Evolutionary conservation across 805 yeast genomes (phyloP).

Genomic region (Maudiozyma saulgeensis): DNA sequence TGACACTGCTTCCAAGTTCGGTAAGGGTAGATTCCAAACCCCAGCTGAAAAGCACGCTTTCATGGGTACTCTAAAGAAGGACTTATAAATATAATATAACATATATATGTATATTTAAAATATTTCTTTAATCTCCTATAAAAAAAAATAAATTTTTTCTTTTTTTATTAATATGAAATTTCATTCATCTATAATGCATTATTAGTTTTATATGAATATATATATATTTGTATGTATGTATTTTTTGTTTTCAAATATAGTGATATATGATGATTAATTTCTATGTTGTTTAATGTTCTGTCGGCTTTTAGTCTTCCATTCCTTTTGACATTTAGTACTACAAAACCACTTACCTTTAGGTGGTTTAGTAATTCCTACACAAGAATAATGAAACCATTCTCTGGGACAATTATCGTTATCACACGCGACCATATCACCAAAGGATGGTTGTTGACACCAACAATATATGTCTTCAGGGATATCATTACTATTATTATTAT

Average conservation of each 20-base stretch:
- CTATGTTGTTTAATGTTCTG: not conserved
- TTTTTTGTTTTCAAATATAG: constrained; percentile 1
- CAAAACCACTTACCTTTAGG: constrained; percentile 69
- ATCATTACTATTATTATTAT: not conserved
- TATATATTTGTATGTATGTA: constrained; percentile 3
- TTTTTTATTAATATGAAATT: not conserved
- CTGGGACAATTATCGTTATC: constrained; percentile 63
- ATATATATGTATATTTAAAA: not conserved
- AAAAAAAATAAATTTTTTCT: constrained; percentile 1
- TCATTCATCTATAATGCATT: too few relatives aligned
- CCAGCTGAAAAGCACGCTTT: constrained; percentile 99
- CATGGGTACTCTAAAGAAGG: constrained; percentile 99
- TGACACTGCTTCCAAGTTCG: constrained; percentile 99
- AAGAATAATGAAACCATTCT: constrained; percentile 76
- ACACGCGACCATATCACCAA: constrained; percentile 86
- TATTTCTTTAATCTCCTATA: not conserved
- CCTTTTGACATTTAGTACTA: constrained; percentile 33
- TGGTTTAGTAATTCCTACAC: constrained; percentile 56
- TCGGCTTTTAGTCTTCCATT: not conserved
- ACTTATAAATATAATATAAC: constrained; percentile 42
- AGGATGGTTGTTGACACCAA: constrained; percentile 36
- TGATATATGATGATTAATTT: too few relatives aligned
- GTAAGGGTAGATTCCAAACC: constrained; percentile 99
- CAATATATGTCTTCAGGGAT: constrained; percentile 30
- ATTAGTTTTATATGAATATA: constrained; percentile 2